A percentile compares a stretch with the other conserved stretches of the same genome.
Conservation (phyloP, 176 grass and related monocot genomes). For the Musa beccarii region DNA sequence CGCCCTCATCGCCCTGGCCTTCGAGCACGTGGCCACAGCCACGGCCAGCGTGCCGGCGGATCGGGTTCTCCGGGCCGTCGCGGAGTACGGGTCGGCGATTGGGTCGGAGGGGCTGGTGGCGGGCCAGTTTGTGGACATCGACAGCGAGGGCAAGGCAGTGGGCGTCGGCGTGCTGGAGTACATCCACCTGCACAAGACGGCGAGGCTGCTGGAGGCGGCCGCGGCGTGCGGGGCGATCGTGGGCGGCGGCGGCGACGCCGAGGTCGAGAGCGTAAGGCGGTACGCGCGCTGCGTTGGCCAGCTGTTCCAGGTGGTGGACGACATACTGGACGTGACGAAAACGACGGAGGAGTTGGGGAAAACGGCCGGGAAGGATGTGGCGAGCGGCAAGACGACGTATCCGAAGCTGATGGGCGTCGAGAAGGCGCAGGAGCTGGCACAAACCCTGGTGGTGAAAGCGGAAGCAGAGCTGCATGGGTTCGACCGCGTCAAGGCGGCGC, state of each 20-base stretch:
- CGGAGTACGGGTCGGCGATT: slow-evolving; percentile 24
- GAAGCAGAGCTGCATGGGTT: slow-evolving; percentile 36
- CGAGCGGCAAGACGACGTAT: slow-evolving; percentile 37
- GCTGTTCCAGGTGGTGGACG: slow-evolving; percentile 43
- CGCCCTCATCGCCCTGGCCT: slow-evolving; percentile 41
- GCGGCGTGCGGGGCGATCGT: slow-evolving; percentile 28
- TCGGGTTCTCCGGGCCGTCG: slow-evolving; percentile 21
- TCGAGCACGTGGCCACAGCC: slow-evolving; percentile 26
- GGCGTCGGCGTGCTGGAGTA: slow-evolving; percentile 28
- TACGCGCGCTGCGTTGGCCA: slow-evolving; percentile 31
- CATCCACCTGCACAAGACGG: slow-evolving; percentile 51
- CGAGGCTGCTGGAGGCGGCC: slow-evolving; percentile 33
- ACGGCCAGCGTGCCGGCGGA: slow-evolving; percentile 5
- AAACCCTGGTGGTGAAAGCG: slow-evolving; percentile 10
- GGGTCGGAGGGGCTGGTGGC: slow-evolving; percentile 26
- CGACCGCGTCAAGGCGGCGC: slow-evolving; percentile 15
- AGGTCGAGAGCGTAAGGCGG: slow-evolving; percentile 22
- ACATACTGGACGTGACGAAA: slow-evolving; percentile 39
- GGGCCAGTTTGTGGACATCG: slow-evolving; percentile 36
- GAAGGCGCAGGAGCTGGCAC: slow-evolving; percentile 20
- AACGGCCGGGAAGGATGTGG: slow-evolving; percentile 38
- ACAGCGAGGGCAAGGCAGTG: slow-evolving; percentile 17
- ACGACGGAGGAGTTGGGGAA: slow-evolving; percentile 47
- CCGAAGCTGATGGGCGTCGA: slow-evolving; percentile 36
- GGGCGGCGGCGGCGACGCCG: slow-evolving; percentile 10